Evolutionary conservation across 2,329 filamentous ascomycete species (phyloP).

Genomic region (Biscogniauxia sp.): DNA sequence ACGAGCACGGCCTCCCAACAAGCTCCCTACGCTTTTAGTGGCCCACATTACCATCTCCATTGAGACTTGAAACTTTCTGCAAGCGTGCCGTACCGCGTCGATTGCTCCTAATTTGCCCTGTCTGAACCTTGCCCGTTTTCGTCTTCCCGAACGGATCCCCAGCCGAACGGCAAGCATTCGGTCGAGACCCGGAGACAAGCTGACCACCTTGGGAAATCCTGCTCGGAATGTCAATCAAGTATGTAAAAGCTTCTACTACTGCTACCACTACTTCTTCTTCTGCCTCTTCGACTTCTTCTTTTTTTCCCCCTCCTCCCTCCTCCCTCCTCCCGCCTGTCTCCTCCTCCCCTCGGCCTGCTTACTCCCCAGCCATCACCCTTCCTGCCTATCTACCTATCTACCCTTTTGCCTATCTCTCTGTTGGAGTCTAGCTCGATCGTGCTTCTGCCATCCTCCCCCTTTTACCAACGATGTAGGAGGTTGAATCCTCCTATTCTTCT

Average conservation of each 20-base stretch:
- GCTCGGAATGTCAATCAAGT: conserved; percentile 41
- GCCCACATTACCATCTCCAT: conserved; percentile 32
- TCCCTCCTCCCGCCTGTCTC: conserved; percentile 1
- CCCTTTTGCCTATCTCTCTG: background rate
- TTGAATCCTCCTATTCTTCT: conserved; percentile 18
- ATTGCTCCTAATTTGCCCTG: conserved; percentile 25
- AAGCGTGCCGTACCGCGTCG: conserved; percentile 36
- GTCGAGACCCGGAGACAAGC: conserved; percentile 31
- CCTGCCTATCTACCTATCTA: background rate
- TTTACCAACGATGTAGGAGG: conserved; percentile 23
- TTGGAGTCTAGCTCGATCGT: background rate
- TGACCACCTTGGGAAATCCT: conserved; percentile 31
- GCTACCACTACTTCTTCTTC: conserved; percentile 10
- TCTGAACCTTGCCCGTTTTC: conserved; percentile 29
- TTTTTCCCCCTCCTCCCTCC: conserved; percentile 8
- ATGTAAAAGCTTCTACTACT: conserved; percentile 18
- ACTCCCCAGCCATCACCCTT: background rate
- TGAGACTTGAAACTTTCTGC: conserved; percentile 29
- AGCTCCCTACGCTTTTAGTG: conserved; percentile 29
- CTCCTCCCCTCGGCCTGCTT: conserved; percentile 7
- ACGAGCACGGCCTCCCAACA: conserved; percentile 23
- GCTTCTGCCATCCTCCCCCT: conserved; percentile 2
- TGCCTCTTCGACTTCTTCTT: conserved; percentile 21
- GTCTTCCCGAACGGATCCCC: conserved; percentile 35
- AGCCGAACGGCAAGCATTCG: conserved; percentile 25